Percentiles rank a stretch among this genome's conserved stretches.
Evolutionary conservation across 1,284 basidiomycete genomes (phyloP).

Genomic region (Leccinum fallax): DNA sequence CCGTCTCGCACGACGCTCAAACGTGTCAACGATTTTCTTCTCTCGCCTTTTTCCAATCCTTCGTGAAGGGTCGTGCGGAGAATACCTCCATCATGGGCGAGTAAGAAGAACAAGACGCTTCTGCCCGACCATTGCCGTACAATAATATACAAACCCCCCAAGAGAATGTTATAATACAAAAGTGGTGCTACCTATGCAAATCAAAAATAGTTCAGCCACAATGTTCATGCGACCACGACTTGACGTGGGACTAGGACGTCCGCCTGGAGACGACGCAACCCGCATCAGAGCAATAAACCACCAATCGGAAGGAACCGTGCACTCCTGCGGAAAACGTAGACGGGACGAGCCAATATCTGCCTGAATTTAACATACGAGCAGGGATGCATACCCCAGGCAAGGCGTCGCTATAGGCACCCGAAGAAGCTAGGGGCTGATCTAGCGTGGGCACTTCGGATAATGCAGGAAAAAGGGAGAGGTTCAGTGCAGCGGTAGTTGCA

Average conservation of each 20-base stretch:
- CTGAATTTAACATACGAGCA: conserved; percentile 51
- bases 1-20: conserved; percentile 78
- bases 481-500: conserved; percentile 50
- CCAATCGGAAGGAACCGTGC: conserved; percentile 58
- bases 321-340: conserved; percentile 71
- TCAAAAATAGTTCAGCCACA: not conserved
- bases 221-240: not conserved
- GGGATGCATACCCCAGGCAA: conserved; percentile 70
- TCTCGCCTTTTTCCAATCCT: conserved; percentile 42
- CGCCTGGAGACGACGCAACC: conserved; percentile 25
- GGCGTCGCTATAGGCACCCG: conserved; percentile 77
- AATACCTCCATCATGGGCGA: not conserved
- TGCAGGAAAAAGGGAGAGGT: conserved; percentile 59
- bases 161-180: conserved; percentile 10
- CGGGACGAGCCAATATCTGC: conserved; percentile 72
- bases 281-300: conserved; percentile 56
- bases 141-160: not conserved
- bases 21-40: conserved; percentile 75
- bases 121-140: not conserved
- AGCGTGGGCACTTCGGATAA: conserved; percentile 28
- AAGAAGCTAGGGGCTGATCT: conserved; percentile 59
- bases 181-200: not conserved
- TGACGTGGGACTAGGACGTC: not conserved
- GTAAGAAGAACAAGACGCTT: not conserved
- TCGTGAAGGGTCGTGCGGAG: not conserved